Percentiles rank a stretch among this genome's conserved stretches.
These are phyloP conservation scores for Corylus americana DNA, from an alignment of 306 rosid genomes.

Conservation along the genomic window DNA sequence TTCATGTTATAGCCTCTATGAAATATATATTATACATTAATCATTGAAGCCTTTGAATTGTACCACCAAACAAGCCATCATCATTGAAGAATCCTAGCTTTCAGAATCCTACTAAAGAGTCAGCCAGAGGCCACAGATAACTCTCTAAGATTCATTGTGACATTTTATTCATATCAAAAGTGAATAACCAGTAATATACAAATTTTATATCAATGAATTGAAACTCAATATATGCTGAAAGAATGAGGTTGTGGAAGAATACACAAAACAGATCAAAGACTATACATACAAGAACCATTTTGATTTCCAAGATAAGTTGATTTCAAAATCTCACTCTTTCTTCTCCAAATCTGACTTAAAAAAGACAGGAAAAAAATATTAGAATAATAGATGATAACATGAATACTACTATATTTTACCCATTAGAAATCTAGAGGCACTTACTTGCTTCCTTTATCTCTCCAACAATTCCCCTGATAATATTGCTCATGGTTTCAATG, in stretches of 20 bases:
- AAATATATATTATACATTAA: no score
- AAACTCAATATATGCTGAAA: background rate
- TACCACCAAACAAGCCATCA: no score
- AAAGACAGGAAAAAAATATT: background rate
- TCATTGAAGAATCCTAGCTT: no score
- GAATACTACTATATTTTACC: background rate
- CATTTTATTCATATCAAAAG: background rate
- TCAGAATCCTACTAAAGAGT: no score
- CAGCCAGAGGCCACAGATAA: background rate
- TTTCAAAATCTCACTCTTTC: background rate
- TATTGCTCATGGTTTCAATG: conserved; percentile 15
- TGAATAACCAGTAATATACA: background rate
- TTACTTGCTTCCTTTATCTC: conserved; percentile 6
- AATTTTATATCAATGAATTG: background rate
- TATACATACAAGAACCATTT: conserved; percentile 1
- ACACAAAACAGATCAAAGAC: background rate
- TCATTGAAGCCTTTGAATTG: no score
- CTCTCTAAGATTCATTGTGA: background rate
- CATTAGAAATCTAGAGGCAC: background rate
- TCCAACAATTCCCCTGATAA: conserved; percentile 8
- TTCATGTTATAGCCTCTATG: no score
- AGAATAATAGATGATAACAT: background rate
- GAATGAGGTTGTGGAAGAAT: background rate
- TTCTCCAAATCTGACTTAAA: background rate
- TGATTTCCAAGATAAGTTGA: background rate